phyloP scores from a whole-genome alignment of 805 yeast genomes.

The Cyberlindnera euphorbiiphila region DNA sequence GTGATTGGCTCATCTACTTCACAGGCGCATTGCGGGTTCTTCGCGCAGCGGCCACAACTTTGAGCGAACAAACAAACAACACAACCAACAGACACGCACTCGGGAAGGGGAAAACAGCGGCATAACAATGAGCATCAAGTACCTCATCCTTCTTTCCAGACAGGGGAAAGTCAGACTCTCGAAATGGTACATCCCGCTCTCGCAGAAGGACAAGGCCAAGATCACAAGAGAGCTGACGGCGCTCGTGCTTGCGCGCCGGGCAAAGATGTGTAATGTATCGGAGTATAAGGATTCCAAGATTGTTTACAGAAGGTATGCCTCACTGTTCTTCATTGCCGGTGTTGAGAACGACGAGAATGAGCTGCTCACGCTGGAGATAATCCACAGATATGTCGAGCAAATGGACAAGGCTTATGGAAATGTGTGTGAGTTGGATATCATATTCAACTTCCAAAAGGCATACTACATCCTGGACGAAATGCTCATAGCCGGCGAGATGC shows the following conservation, averaged over 20 bases:
- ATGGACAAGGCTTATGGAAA: slow-evolving; percentile 96
- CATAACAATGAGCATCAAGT: slow-evolving; percentile 82
- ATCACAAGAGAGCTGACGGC: slow-evolving; percentile 84
- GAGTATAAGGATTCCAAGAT: slow-evolving; percentile 59
- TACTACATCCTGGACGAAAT: slow-evolving; percentile 90
- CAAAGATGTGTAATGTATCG: slow-evolving; percentile 71
- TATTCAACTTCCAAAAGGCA: slow-evolving; percentile 92
- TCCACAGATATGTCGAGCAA: slow-evolving; percentile 92
- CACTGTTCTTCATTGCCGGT: slow-evolving; percentile 85
- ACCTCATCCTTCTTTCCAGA: slow-evolving; percentile 76
- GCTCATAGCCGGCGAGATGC: slow-evolving; percentile 80
- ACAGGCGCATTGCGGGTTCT: no score
- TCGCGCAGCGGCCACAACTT: no score
- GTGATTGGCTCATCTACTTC: no score
- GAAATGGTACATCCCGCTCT: slow-evolving; percentile 85
- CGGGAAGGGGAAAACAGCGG: no score
- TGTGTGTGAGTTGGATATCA: slow-evolving; percentile 94
- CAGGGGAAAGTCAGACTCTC: slow-evolving; percentile 94
- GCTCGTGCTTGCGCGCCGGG: slow-evolving; percentile 74
- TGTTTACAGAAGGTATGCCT: slow-evolving; percentile 89
- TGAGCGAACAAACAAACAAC: no score
- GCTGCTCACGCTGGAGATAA: slow-evolving; percentile 74
- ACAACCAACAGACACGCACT: no score
- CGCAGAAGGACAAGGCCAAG: slow-evolving; percentile 82
- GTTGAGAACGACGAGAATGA: slow-evolving; percentile 84